phyloP scores from a whole-genome alignment of 2,329 filamentous ascomycete genomes.

The Fusarium nisikadoi region DNA sequence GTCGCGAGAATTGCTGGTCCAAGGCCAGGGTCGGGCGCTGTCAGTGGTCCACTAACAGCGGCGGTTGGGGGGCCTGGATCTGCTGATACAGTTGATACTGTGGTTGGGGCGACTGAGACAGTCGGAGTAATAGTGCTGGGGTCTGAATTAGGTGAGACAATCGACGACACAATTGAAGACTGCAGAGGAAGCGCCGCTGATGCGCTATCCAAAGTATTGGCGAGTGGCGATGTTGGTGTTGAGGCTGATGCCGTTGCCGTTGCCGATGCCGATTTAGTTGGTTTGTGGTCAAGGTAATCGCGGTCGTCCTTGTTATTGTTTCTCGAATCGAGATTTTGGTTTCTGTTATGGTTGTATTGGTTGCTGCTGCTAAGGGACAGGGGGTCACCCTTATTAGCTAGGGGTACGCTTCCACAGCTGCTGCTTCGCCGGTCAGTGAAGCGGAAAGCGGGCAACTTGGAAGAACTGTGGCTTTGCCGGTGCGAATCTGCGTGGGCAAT shows the following conservation, averaged over 20 bases:
- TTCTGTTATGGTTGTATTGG: slow-evolving; percentile 26
- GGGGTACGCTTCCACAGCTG: slow-evolving; percentile 37
- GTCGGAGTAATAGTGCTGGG: slow-evolving; percentile 29
- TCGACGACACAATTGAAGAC: slow-evolving; percentile 38
- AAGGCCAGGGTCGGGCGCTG: slow-evolving; percentile 26
- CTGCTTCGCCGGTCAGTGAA: slow-evolving; percentile 59
- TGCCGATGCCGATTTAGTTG: slow-evolving; percentile 6
- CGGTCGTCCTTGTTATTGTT: slow-evolving; percentile 28
- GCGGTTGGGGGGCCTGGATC: slow-evolving; percentile 19
- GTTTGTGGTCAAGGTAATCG: slow-evolving; percentile 19
- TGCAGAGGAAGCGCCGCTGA: slow-evolving; percentile 34
- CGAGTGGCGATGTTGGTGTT: slow-evolving; percentile 30
- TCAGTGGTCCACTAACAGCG: slow-evolving; percentile 31
- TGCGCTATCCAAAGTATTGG: slow-evolving; percentile 36
- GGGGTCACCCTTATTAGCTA: slow-evolving; percentile 36
- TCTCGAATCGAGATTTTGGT: slow-evolving; percentile 30
- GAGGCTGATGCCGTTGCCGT: not conserved
- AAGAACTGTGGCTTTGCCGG: slow-evolving; percentile 64
- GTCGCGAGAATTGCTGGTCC: slow-evolving; percentile 29
- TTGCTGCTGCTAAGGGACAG: slow-evolving; percentile 27
- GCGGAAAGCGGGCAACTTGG: slow-evolving; percentile 66
- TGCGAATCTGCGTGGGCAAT: slow-evolving; percentile 54
- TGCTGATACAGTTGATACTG: slow-evolving; percentile 26
- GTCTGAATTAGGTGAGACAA: slow-evolving; percentile 45
- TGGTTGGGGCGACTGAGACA: slow-evolving; percentile 35